A percentile compares a stretch with the other conserved stretches of the same genome.
phyloP scores from a whole-genome alignment of 1,139 yeast species.

The Diutina sp. region DNA sequence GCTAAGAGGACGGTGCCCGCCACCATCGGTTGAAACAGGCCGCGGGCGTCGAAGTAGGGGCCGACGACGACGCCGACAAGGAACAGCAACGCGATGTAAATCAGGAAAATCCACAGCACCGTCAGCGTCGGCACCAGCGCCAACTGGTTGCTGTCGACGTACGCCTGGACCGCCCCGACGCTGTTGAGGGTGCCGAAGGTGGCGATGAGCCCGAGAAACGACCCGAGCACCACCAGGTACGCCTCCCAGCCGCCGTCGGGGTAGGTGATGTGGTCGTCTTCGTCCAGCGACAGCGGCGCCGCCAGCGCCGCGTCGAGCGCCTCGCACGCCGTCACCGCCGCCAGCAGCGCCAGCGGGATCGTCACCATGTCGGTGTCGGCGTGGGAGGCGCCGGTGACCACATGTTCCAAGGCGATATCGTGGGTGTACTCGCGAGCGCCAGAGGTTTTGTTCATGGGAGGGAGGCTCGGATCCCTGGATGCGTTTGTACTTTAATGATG shows the following conservation, averaged over 20 bases:
- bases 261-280: conserved; percentile 3
- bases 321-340: not conserved
- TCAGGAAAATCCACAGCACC: conserved; percentile 22
- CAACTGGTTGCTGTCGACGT: conserved; percentile 11
- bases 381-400: not conserved
- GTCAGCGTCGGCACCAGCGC: conserved; percentile 11
- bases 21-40: conserved; percentile 11
- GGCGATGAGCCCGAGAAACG: conserved; percentile 15
- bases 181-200: conserved; percentile 16
- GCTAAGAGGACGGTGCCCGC: conserved; percentile 10
- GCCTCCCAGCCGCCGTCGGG: conserved; percentile 17
- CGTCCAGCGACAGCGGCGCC: not conserved
- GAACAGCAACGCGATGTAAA: conserved; percentile 17
- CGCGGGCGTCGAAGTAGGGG: conserved; percentile 15
- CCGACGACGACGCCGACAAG: conserved; percentile 15
- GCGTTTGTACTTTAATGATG: not conserved
- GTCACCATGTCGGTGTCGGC: not conserved
- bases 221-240: conserved; percentile 11
- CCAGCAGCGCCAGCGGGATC: not conserved
- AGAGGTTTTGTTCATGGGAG: not conserved
- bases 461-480: not conserved
- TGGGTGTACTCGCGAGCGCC: not conserved
- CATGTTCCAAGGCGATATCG: not conserved
- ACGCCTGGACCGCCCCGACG: conserved; percentile 17
- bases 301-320: not conserved